Conservation (phyloP, 805 yeast species). For the Isabelozyma gotoi region DNA sequence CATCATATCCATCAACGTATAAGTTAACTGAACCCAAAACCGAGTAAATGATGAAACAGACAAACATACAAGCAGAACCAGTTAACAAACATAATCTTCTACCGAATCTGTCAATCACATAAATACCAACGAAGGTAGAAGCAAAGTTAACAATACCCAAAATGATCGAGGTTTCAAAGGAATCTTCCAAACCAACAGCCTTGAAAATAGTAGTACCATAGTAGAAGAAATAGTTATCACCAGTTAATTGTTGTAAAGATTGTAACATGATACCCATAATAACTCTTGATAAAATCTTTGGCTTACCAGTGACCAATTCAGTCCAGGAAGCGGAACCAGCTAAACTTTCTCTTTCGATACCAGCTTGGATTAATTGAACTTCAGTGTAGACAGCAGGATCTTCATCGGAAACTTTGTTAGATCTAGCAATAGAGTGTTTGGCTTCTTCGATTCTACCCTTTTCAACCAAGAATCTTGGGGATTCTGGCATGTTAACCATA, state of each 20-base stretch:
- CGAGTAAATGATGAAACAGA: constrained; percentile 59
- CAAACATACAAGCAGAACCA: constrained; percentile 48
- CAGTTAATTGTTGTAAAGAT: constrained; percentile 57
- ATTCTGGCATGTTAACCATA: constrained; percentile 64
- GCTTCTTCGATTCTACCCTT: constrained; percentile 53
- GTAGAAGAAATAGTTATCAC: constrained; percentile 62
- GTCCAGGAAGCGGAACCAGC: constrained; percentile 69
- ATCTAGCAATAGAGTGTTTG: constrained; percentile 49
- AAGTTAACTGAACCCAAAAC: constrained; percentile 57
- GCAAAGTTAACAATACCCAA: constrained; percentile 56
- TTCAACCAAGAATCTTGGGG: constrained; percentile 62
- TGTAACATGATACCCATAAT: constrained; percentile 58
- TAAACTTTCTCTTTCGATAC: constrained; percentile 56
- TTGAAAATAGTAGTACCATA: constrained; percentile 57
- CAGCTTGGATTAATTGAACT: constrained; percentile 53
- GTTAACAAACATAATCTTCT: constrained; percentile 44
- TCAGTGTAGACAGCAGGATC: constrained; percentile 55
- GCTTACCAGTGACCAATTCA: constrained; percentile 62
- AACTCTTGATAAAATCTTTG: constrained; percentile 57
- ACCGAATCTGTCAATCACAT: constrained; percentile 51
- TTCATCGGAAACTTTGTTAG: constrained; percentile 55
- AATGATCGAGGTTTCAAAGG: constrained; percentile 53
- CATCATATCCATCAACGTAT: constrained; percentile 38
- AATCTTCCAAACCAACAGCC: constrained; percentile 49
- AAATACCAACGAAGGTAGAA: constrained; percentile 54